Evolutionary conservation across 768 basidiomycete genomes (phyloP), one percentile per base, ranked within the genome.

Genomic region (Kondoa subrosea): DNA sequence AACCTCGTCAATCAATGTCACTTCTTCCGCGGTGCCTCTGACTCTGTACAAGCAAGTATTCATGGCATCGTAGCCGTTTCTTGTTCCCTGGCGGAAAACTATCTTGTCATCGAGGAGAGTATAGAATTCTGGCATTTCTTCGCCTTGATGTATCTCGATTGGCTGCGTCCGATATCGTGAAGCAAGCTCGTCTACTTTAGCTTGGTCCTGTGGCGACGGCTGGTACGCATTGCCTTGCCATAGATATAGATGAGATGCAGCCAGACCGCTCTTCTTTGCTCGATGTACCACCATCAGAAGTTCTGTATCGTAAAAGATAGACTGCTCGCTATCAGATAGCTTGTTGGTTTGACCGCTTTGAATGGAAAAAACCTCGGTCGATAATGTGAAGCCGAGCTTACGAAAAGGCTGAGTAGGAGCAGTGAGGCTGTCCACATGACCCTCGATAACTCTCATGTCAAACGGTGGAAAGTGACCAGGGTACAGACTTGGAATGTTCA

Each of bases 11-110:
- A 17, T 30, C 26, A 63, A 16, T 16, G 61, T 63, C n/a, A 8
- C 12, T 21, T 33, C n/a, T n/a, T 32, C 27, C 34, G n/a, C 3
- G 29, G 16, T 17, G 17, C 33, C 61, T 16, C 16, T 16, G 29
- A 63, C 61, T 8, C 61, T 27, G 34, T 63, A 63, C 14, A 63
- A 32, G 61, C 61, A 63, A 8, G 61, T 63, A 31, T 63, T 63
- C 29, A 17, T 33, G 30, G n/a, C 17, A n/a, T 63, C 61, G 30
- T 31, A 63, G 30, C 17, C 30, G 3, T 16, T 15, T 4, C 61
- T 3, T 14, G 3, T 30, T 3, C 26, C 61, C n/a, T 63, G 3
- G 15, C 27, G 3, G 3, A 31, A 16, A 21, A 8, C 12, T 2
- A 30, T 3, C 8, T 8, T 4, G 3, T 2, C 29, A 32, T 8